These are phyloP conservation scores for Citrus glauca DNA, from an alignment of 345 rosid species.

Conservation along the genomic window DNA sequence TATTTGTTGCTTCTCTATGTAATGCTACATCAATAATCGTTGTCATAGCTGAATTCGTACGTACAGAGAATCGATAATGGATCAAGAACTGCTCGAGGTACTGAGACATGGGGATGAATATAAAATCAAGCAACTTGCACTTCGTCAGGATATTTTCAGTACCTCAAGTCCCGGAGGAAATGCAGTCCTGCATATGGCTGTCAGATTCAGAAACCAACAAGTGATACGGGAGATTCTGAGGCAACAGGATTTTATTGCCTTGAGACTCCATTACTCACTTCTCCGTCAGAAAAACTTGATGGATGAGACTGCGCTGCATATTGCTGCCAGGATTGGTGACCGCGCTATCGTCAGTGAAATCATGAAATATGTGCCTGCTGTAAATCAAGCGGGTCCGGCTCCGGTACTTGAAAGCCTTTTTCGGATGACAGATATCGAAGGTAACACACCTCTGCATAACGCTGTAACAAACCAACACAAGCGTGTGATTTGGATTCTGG, in stretches of 20 bases:
- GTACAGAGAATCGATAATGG: neutral
- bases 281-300: neutral
- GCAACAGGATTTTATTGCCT: neutral
- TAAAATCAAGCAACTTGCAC: neutral
- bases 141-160: neutral
- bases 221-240: neutral
- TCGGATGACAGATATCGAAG: neutral
- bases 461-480: neutral
- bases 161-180: neutral
- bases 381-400: no score
- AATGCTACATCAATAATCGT: no score
- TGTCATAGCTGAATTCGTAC: neutral
- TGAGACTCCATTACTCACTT: neutral
- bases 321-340: neutral
- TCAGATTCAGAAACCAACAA: neutral
- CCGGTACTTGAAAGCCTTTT: neutral
- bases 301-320: constrained; percentile 3
- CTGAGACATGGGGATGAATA: neutral
- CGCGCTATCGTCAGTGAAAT: neutral
- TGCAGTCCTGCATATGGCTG: neutral
- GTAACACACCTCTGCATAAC: neutral
- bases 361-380: neutral
- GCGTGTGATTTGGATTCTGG: neutral
- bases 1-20: no score
- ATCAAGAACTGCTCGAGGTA: neutral